phyloP scores from a whole-genome alignment of 768 basidiomycete genomes.

The Calocera cornea region DNA sequence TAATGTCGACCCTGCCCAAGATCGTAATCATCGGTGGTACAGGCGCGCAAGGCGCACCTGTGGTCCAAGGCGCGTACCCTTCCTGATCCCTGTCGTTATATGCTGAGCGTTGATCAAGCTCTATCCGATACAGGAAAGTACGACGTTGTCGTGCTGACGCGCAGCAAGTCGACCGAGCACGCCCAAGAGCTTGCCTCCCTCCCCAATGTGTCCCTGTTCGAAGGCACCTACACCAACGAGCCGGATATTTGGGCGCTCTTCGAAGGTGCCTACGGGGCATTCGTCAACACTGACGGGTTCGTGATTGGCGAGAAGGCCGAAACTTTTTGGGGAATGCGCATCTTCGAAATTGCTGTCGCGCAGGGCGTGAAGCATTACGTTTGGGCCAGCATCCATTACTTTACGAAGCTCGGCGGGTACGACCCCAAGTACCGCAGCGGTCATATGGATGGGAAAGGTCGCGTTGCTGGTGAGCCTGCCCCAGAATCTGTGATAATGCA shows the following conservation, averaged over 20 bases:
- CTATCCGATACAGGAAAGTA: neutral
- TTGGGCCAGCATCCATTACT: neutral
- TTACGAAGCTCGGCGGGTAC: neutral
- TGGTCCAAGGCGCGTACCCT: neutral
- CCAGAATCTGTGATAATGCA: neutral
- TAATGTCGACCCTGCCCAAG: neutral
- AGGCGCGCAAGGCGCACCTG: slow-evolving; percentile 5
- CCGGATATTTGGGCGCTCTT: slow-evolving; percentile 10
- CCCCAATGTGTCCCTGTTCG: neutral
- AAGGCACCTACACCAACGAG: slow-evolving; percentile 1
- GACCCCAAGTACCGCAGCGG: slow-evolving; percentile 1
- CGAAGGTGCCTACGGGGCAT: slow-evolving; percentile 24
- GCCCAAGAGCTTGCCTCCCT: neutral
- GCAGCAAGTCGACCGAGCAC: neutral
- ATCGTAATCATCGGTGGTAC: slow-evolving; percentile 7
- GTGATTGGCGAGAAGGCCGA: slow-evolving; percentile 7
- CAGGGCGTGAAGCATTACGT: slow-evolving; percentile 5
- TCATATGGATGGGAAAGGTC: slow-evolving; percentile 1
- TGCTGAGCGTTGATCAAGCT: neutral
- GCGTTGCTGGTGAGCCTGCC: neutral
- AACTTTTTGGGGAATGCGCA: neutral
- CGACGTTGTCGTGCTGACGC: neutral
- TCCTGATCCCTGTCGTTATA: neutral
- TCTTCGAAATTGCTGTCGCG: slow-evolving; percentile 4
- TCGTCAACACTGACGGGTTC: slow-evolving; percentile 14